phyloP scores from a whole-genome alignment of 2,329 filamentous ascomycete species.

The Beauveria asiatica region DNA sequence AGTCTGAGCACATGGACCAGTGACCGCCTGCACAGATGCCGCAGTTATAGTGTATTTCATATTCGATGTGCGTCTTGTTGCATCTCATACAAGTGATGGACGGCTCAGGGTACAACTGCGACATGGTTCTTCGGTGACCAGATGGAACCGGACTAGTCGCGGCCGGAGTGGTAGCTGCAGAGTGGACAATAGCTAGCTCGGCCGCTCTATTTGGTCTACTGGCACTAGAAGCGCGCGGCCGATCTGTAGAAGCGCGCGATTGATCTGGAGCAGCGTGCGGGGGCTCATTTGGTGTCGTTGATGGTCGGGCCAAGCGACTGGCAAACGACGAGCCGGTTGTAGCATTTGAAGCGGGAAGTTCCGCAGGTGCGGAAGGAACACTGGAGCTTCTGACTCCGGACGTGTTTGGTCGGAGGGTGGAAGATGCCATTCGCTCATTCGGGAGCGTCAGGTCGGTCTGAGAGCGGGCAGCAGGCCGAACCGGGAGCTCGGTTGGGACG shows the following conservation, averaged over 20 bases:
- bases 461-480: conserved; percentile 49
- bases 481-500: conserved; percentile 32
- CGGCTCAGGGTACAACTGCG: conserved; percentile 58
- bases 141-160: conserved; percentile 22
- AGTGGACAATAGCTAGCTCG: conserved; percentile 31
- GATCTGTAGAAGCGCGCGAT: conserved; percentile 7
- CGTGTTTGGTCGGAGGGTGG: conserved; percentile 30
- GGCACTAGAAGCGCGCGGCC: conserved; percentile 11
- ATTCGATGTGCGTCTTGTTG: conserved; percentile 63
- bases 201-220: conserved; percentile 26
- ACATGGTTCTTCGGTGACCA: conserved; percentile 32
- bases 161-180: conserved; percentile 24
- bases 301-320: conserved; percentile 3
- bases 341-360: conserved; percentile 9
- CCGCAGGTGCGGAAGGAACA: conserved; percentile 19
- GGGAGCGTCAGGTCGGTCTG: conserved; percentile 53
- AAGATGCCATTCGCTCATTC: conserved; percentile 30
- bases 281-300: neutral
- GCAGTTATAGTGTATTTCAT: conserved; percentile 82
- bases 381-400: conserved; percentile 35
- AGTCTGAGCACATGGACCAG: conserved; percentile 73
- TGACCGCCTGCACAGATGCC: conserved; percentile 57
- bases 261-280: conserved; percentile 13
- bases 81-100: conserved; percentile 68
- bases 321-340: conserved; percentile 7